Evolutionary conservation across 1,284 basidiomycete genomes (phyloP).

Genomic region (Marasmius fiardii): DNA sequence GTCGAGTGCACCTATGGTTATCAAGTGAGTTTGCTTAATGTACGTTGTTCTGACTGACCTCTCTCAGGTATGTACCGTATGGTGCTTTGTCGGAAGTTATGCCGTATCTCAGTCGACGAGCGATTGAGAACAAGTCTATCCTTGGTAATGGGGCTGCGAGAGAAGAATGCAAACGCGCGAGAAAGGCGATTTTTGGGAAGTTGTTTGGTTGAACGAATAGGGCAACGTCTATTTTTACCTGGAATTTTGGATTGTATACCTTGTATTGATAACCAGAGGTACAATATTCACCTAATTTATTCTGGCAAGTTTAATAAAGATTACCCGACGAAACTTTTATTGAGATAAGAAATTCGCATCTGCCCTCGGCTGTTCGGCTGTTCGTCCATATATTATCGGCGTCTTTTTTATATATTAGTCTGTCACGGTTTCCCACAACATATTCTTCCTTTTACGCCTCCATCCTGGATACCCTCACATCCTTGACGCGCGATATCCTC

Average conservation of each 20-base stretch:
- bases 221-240: too few relatives aligned
- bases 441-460: neutral
- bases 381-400: neutral
- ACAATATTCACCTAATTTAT: too few relatives aligned
- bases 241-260: too few relatives aligned
- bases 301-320: too few relatives aligned
- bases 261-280: too few relatives aligned
- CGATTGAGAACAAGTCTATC: slow-evolving; percentile 70
- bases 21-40: slow-evolving; percentile 52
- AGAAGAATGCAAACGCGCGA: slow-evolving; percentile 42
- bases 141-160: slow-evolving; percentile 51
- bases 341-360: too few relatives aligned
- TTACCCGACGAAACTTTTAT: too few relatives aligned
- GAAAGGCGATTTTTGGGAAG: slow-evolving; percentile 34
- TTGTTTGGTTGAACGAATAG: slow-evolving; percentile 24
- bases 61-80: slow-evolving; percentile 71
- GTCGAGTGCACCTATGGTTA: slow-evolving; percentile 62
- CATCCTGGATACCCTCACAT: too few relatives aligned
- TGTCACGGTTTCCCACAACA: neutral
- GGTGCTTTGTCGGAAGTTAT: slow-evolving; percentile 76
- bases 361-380: neutral
- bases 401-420: too few relatives aligned
- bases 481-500: too few relatives aligned
- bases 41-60: slow-evolving; percentile 3
- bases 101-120: slow-evolving; percentile 64